Conservation (phyloP, 805 yeast genomes). For the Zygoascus ofunaensis region DNA sequence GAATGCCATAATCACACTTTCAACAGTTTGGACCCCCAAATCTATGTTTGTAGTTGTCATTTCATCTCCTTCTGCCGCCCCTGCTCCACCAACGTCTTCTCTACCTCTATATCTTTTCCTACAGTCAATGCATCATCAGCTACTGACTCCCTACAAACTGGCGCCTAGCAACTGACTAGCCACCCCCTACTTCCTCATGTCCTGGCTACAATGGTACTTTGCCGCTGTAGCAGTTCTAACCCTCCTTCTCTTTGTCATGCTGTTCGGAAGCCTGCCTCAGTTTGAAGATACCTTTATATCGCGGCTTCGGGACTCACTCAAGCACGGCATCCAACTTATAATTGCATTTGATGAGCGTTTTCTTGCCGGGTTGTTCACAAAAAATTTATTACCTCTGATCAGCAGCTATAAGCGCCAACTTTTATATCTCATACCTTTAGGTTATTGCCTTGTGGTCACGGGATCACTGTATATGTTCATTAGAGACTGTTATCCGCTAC, state of each 20-base stretch:
- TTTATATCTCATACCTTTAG: conserved; percentile 18
- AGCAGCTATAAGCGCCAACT: conserved; percentile 1
- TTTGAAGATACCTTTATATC: conserved; percentile 21
- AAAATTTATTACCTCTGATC: neutral
- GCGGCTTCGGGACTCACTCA: conserved; percentile 15
- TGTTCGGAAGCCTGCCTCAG: conserved; percentile 30
- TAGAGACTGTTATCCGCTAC: conserved; percentile 10
- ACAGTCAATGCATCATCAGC: too few relatives aligned
- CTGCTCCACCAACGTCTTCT: too few relatives aligned
- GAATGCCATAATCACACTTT: too few relatives aligned
- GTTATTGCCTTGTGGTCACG: conserved; percentile 15
- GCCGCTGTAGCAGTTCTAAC: conserved; percentile 15
- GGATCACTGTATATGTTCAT: conserved; percentile 13
- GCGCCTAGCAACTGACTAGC: too few relatives aligned
- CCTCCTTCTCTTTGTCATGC: conserved; percentile 22
- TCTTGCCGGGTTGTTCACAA: conserved; percentile 14
- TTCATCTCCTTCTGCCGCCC: too few relatives aligned
- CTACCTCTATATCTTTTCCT: too few relatives aligned
- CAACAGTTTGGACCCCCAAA: too few relatives aligned
- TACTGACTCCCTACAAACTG: too few relatives aligned
- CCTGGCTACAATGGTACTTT: neutral
- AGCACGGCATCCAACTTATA: conserved; percentile 15
- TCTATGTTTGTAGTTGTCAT: too few relatives aligned
- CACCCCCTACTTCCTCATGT: too few relatives aligned
- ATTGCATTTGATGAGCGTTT: conserved; percentile 11